phyloP scores from a whole-genome alignment of 129 eudicot genomes.

The Flaveria sonorensis region DNA sequence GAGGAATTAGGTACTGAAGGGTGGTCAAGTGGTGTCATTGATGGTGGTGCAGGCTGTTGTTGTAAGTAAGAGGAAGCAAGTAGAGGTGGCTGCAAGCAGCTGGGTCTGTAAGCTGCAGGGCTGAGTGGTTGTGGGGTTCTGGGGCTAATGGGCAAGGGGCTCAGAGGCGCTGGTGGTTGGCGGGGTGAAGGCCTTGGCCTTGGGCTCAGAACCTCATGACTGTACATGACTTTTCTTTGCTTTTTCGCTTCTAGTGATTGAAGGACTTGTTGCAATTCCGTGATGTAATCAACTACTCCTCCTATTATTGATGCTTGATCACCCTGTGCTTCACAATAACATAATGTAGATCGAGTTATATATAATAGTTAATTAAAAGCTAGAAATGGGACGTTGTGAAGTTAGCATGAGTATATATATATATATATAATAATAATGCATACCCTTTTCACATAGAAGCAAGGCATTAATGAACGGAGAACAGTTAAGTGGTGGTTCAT shows the following conservation, averaged over 20 bases:
- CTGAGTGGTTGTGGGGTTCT: constrained; percentile 70
- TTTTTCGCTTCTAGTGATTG: constrained; percentile 95
- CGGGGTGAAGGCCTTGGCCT: constrained; percentile 68
- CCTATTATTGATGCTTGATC: constrained; percentile 98
- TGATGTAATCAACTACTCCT: constrained; percentile 92
- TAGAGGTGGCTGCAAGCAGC: neutral
- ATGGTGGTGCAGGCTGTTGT: neutral
- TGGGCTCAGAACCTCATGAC: constrained; percentile 44
- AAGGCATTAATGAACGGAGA: constrained; percentile 93
- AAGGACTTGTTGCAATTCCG: constrained; percentile 78
- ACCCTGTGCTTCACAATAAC: constrained; percentile 46
- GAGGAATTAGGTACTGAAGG: neutral
- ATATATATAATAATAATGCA: no score
- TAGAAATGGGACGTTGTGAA: no score
- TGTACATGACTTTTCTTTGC: constrained; percentile 70
- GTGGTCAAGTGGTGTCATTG: constrained; percentile 27
- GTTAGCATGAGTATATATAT: no score
- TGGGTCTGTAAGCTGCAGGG: constrained; percentile 33
- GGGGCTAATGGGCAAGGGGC: constrained; percentile 94
- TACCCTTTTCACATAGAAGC: constrained; percentile 93
- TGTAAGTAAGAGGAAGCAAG: constrained; percentile 12
- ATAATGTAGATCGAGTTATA: no score
- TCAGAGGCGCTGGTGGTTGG: constrained; percentile 84
- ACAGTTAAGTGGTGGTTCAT: constrained; percentile 87
- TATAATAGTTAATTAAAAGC: no score